These are phyloP conservation scores for Ogataea angusta DNA, from an alignment of 805 yeast species.

Conservation along the genomic window DNA sequence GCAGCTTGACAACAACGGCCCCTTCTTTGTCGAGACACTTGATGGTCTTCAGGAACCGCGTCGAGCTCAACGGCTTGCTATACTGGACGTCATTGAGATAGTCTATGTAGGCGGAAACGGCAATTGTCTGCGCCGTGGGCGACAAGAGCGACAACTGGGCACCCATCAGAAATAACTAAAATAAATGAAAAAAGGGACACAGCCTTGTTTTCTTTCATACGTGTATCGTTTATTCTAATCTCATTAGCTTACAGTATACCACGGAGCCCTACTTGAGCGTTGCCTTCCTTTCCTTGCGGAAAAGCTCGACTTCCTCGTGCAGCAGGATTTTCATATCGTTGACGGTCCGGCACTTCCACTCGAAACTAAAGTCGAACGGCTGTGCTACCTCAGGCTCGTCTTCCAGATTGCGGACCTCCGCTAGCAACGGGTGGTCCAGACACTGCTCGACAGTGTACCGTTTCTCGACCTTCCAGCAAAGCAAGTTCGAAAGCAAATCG, in stretches of 20 bases:
- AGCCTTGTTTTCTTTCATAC: slow-evolving; percentile 2
- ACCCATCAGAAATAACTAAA: slow-evolving; percentile 56
- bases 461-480: slow-evolving; percentile 60
- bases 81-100: slow-evolving; percentile 75
- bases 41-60: slow-evolving; percentile 82
- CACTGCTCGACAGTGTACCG: slow-evolving; percentile 58
- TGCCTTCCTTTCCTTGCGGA: slow-evolving; percentile 36
- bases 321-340: slow-evolving; percentile 47
- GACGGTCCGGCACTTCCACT: slow-evolving; percentile 38
- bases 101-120: slow-evolving; percentile 84
- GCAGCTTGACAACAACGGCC: slow-evolving; percentile 70
- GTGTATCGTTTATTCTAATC: slow-evolving; percentile 1
- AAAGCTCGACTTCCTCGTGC: slow-evolving; percentile 50
- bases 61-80: slow-evolving; percentile 68
- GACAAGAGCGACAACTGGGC: slow-evolving; percentile 80
- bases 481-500: slow-evolving; percentile 49
- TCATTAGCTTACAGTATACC: neutral
- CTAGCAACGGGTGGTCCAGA: slow-evolving; percentile 54
- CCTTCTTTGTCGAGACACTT: slow-evolving; percentile 75
- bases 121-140: slow-evolving; percentile 90
- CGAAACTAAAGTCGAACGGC: slow-evolving; percentile 68
- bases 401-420: slow-evolving; percentile 46
- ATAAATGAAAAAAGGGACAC: slow-evolving; percentile 1
- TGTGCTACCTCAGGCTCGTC: slow-evolving; percentile 54
- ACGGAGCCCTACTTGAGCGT: slow-evolving; percentile 6